These are phyloP conservation scores for Lentinula lateritia DNA, from an alignment of 768 basidiomycete species.

Conservation along the genomic window DNA sequence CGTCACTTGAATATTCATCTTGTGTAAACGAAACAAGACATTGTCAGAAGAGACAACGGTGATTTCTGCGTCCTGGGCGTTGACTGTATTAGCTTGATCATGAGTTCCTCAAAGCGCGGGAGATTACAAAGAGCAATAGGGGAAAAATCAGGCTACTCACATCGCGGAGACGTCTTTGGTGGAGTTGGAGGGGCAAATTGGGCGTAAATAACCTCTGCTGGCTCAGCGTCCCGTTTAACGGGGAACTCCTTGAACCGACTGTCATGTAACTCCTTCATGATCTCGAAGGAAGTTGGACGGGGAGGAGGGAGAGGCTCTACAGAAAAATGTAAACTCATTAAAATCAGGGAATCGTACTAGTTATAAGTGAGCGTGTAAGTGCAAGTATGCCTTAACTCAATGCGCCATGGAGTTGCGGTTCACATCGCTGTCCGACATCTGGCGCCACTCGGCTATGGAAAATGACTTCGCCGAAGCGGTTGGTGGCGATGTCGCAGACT, in stretches of 20 bases:
- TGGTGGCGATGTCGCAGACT: neutral
- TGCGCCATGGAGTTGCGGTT: neutral
- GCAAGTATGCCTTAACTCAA: neutral
- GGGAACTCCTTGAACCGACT: neutral
- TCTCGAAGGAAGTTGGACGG: neutral
- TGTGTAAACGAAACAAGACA: constrained; percentile 1
- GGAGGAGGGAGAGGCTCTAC: neutral
- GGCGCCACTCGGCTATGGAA: neutral
- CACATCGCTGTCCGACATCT: neutral
- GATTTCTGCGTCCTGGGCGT: constrained; percentile 2
- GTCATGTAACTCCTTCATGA: neutral
- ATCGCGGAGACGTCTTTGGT: constrained; percentile 1
- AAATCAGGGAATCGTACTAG: neutral
- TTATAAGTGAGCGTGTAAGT: neutral
- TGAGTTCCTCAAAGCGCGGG: neutral
- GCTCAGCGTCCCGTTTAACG: neutral
- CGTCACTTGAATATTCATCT: neutral
- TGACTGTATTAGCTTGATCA: neutral
- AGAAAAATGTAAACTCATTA: neutral
- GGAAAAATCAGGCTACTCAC: neutral
- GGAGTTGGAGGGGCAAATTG: constrained; percentile 1
- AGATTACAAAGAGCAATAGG: neutral
- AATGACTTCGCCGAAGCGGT: neutral
- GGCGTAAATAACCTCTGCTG: neutral
- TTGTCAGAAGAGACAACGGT: constrained; percentile 2